phyloP scores from a whole-genome alignment of 2,329 filamentous ascomycete species.

The Periconia digitata region DNA sequence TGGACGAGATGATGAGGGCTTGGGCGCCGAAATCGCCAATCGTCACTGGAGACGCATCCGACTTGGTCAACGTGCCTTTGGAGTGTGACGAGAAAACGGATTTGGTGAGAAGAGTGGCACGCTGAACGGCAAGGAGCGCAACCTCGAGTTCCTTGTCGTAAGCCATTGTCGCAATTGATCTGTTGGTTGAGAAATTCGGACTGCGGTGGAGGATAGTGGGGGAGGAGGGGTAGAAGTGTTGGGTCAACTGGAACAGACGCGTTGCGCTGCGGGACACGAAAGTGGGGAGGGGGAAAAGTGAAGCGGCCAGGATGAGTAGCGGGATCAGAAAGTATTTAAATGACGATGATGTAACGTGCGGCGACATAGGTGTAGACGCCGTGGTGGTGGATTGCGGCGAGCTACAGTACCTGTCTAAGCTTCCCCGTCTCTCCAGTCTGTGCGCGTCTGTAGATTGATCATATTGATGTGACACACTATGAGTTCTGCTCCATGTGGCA shows the following conservation, averaged over 20 bases:
- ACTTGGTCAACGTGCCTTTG: conserved; percentile 92
- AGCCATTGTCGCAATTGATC: conserved; percentile 37
- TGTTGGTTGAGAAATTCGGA: conserved; percentile 13
- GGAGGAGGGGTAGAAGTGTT: conserved; percentile 32
- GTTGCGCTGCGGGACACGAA: conserved; percentile 30
- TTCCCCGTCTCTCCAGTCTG: no score
- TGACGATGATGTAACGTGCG: conserved; percentile 21
- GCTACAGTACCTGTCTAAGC: background rate
- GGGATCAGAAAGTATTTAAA: conserved; percentile 34
- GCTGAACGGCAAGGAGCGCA: conserved; percentile 85
- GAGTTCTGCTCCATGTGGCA: no score
- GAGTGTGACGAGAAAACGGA: conserved; percentile 83
- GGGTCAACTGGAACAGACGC: conserved; percentile 33
- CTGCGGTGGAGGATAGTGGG: conserved; percentile 14
- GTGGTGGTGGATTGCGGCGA: conserved; percentile 8
- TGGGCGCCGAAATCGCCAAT: conserved; percentile 98
- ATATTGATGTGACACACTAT: no score
- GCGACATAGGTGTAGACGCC: conserved; percentile 27
- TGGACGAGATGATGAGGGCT: conserved; percentile 89
- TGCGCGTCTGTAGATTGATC: no score
- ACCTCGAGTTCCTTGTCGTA: conserved; percentile 80
- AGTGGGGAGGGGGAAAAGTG: conserved; percentile 27
- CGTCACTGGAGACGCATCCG: conserved; percentile 94
- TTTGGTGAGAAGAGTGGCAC: conserved; percentile 74
- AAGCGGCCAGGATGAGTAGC: conserved; percentile 36